These are phyloP conservation scores for Xylariales sp. DNA, from an alignment of 2,329 filamentous ascomycete genomes.

Conservation along the genomic window DNA sequence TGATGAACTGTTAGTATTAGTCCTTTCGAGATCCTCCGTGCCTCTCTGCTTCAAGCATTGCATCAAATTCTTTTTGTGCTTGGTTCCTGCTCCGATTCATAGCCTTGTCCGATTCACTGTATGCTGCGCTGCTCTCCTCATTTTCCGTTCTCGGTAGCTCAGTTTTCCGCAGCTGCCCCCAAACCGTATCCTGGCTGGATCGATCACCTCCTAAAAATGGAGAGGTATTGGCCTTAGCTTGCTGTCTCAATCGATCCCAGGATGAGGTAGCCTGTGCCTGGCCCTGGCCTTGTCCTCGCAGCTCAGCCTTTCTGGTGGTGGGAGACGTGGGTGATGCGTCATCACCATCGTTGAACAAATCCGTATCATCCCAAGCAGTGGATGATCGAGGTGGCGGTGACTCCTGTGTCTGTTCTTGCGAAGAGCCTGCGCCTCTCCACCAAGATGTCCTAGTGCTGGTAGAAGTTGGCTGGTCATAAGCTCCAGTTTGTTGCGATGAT, in stretches of 20 bases:
- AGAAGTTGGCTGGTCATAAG: too few relatives aligned
- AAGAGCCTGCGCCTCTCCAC: constrained; percentile 1
- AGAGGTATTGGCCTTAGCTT: constrained; percentile 17
- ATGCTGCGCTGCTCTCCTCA: constrained; percentile 22
- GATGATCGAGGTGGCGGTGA: constrained; percentile 1
- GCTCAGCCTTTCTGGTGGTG: constrained; percentile 17
- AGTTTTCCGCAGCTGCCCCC: constrained; percentile 21
- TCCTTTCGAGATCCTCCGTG: constrained; percentile 3
- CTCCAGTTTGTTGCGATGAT: too few relatives aligned
- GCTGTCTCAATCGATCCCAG: constrained; percentile 41
- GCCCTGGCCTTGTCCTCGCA: constrained; percentile 9
- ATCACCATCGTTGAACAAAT: constrained; percentile 26
- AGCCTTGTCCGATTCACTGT: constrained; percentile 31
- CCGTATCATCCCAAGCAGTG: constrained; percentile 11
- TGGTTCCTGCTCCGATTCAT: constrained; percentile 34
- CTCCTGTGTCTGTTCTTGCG: neutral
- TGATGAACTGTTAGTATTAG: too few relatives aligned
- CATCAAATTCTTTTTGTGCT: constrained; percentile 48
- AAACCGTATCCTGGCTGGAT: constrained; percentile 20
- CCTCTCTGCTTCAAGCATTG: constrained; percentile 39
- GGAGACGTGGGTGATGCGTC: constrained; percentile 40
- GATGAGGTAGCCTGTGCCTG: constrained; percentile 25
- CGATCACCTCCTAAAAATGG: constrained; percentile 20
- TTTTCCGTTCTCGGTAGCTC: too few relatives aligned
- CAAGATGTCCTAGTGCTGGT: too few relatives aligned